Conservation (phyloP, 345 rosid genomes). For the Erodium maritimum region DNA sequence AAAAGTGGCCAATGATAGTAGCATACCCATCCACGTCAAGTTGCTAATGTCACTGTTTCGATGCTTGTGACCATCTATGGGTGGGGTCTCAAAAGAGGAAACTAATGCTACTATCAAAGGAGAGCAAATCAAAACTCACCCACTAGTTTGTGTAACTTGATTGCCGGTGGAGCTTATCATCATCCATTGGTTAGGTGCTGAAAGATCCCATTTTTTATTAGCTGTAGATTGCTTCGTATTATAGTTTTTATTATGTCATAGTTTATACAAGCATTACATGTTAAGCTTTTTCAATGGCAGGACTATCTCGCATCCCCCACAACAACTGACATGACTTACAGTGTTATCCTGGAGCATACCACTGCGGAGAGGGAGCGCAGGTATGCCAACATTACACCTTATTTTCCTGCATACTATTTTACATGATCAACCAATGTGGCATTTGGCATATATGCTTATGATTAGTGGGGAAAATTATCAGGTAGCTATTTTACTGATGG, state of each 20-base stretch:
- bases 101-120: no score
- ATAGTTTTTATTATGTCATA: background rate
- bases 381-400: constrained; percentile 21
- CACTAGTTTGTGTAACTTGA: background rate
- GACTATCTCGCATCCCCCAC: constrained; percentile 72
- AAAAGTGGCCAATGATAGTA: no score
- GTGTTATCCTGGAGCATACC: constrained; percentile 81
- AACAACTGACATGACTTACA: constrained; percentile 75
- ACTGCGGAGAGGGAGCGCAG: constrained; percentile 97
- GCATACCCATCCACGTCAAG: no score
- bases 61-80: no score
- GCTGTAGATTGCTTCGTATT: background rate
- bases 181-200: background rate
- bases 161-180: background rate
- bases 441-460: background rate
- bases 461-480: background rate
- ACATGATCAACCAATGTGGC: background rate
- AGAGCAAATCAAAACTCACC: no score
- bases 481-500: no score
- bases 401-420: background rate
- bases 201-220: background rate
- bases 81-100: no score
- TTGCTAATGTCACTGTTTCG: no score
- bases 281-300: constrained; percentile 31
- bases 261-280: constrained; percentile 2